A percentile compares a stretch with the other conserved stretches of the same genome.
These are phyloP conservation scores for Boletales sp. DNA, from an alignment of 768 basidiomycete genomes.

Conservation along the genomic window DNA sequence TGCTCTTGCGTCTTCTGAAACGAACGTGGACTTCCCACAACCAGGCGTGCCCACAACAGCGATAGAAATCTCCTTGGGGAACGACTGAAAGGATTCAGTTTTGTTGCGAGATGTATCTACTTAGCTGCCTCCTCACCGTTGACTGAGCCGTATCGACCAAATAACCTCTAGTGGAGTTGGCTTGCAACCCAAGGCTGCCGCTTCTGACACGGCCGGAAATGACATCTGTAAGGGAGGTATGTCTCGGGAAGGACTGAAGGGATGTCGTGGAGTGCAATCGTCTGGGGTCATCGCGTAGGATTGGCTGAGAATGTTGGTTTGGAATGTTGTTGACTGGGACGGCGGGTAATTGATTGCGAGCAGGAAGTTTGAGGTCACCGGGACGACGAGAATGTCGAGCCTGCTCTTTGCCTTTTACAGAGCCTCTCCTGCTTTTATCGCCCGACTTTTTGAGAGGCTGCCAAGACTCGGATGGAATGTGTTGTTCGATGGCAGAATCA, in stretches of 20 bases:
- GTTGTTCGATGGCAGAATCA: conserved; percentile 36
- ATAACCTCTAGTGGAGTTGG: conserved; percentile 14
- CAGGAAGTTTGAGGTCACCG: conserved; percentile 61
- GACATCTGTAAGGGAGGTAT: conserved; percentile 27
- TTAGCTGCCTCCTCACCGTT: conserved; percentile 20
- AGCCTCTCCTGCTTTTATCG: conserved; percentile 45
- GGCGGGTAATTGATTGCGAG: conserved; percentile 45
- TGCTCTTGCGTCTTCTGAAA: conserved; percentile 69
- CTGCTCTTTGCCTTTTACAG: conserved; percentile 45
- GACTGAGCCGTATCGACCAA: conserved; percentile 17
- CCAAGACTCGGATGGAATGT: conserved; percentile 55
- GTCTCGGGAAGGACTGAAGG: conserved; percentile 35
- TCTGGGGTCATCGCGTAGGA: conserved; percentile 37
- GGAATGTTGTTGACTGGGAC: conserved; percentile 26
- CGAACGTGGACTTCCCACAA: conserved; percentile 84
- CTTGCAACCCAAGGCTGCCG: conserved; percentile 55
- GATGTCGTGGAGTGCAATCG: conserved; percentile 39
- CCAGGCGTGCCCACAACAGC: conserved; percentile 74
- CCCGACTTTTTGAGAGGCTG: conserved; percentile 38
- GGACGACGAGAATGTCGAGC: conserved; percentile 43
- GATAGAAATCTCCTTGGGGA: conserved; percentile 48
- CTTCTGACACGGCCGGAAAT: conserved; percentile 51
- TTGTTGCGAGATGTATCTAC: background rate
- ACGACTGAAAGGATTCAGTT: conserved; percentile 18
- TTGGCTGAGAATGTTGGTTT: conserved; percentile 34